Evolutionary conservation across 345 rosid species (phyloP).

Genomic region (Passiflora organensis): DNA sequence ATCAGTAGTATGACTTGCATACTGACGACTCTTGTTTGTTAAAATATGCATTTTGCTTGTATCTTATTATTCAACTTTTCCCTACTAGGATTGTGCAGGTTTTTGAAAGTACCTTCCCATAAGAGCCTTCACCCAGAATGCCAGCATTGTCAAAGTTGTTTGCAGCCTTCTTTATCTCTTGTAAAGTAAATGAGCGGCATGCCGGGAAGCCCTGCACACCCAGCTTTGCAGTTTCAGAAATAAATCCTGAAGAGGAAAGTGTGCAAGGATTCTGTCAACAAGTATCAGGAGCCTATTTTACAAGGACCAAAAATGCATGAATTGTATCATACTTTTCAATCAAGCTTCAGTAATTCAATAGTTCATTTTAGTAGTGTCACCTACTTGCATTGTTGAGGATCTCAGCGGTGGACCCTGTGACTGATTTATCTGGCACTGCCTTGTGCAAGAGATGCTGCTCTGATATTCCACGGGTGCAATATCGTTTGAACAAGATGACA

Average conservation of each 20-base stretch:
- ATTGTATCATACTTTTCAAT: too few relatives aligned
- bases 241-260: slow-evolving; percentile 25
- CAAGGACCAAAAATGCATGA: background rate
- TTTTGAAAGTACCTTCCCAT: slow-evolving; percentile 36
- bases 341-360: too few relatives aligned
- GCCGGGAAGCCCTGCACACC: slow-evolving; percentile 25
- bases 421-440: slow-evolving; percentile 39
- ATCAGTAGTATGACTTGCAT: background rate
- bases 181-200: slow-evolving; percentile 34
- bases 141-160: slow-evolving; percentile 33
- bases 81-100: too few relatives aligned
- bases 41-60: too few relatives aligned
- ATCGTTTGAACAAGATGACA: slow-evolving; percentile 32
- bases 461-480: slow-evolving; percentile 31
- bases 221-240: slow-evolving; percentile 30
- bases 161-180: slow-evolving; percentile 44
- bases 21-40: too few relatives aligned
- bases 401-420: slow-evolving; percentile 45
- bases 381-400: slow-evolving; percentile 54
- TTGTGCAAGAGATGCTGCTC: slow-evolving; percentile 51
- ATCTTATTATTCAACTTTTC: too few relatives aligned
- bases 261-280: background rate
- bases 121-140: slow-evolving; percentile 39
- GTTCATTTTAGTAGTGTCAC: slow-evolving; percentile 22
- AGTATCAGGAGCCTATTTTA: background rate